Evolutionary conservation across 192 early-diverging fungal genomes (phyloP), one percentile per base, ranked within the genome.

Genomic region (Phlyctochytrium arcticum): DNA sequence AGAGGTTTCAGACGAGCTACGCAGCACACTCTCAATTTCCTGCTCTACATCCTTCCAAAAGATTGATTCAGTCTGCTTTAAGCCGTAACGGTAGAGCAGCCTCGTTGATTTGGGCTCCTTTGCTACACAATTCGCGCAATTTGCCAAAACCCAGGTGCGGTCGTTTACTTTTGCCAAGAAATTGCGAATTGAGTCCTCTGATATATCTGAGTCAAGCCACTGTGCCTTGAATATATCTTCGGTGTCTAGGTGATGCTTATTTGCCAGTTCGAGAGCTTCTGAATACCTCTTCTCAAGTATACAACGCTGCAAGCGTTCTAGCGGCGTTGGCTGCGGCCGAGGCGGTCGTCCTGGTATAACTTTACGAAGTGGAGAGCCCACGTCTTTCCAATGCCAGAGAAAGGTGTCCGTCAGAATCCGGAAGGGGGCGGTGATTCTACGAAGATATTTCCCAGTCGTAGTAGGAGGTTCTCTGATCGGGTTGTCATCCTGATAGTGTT

Each of bases 151-250:
- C 87, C 87, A 90, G 29, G 71, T 65, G 42, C 78, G 70, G 57
- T 90, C 79, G 15, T 73, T 59, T 33, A 90, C 75, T 44, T 75
- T 75, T 6, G 71, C 66, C 17, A 88, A 59, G 17, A 71, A 46
- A 7, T 72, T 67, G 9, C 72, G 33, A 57, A 76, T 71, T 27
- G 69, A 47, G 3, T 74, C 44, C 4, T 70, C 71, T 1, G 78
- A 64, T 19, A 80, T 68, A 7, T 69, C 55, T 21, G 74, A 51
- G 2, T 73, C 61, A 24, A 57, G 49, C 85, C 86, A 88, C 56
- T 80, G 81, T 6, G 81, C 72, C 61, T 90, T 82, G 64, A 84
- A 85, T 7, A 89, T 66, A 7, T 76, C 64, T 53, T 90, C 85
- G n/a, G 71, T 78, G 42, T 79, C 60, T 32, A 90, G 48, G 2